Evolutionary conservation across 306 rosid species (phyloP), one percentile per base, ranked within the genome.

Genomic region (Vachellia pachyceras): DNA sequence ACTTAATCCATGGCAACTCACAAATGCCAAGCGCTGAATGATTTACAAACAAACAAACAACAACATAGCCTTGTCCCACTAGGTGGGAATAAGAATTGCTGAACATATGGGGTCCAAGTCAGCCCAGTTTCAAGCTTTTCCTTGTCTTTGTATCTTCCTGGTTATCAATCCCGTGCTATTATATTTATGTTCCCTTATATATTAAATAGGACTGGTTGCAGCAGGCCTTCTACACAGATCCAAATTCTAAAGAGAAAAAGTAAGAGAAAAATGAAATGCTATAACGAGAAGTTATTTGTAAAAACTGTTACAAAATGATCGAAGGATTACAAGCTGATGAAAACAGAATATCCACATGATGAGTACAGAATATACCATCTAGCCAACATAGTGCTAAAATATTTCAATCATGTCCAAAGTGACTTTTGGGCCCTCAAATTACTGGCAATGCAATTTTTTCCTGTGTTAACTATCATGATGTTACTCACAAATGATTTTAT

Each of bases 401-500:
- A 22, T 17, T 1, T 7, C 14, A 66, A 37, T 36, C 70, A 36
- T 65, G 18, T 67, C 4, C 49, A 1, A 3, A 39, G 25, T 39
- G 33, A 40, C 49, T 18, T 39, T 39, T 67, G 72, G 15, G 29
- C 72, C 11, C 14, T 40, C 15, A 39, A 18, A 39, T 67, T n/a
- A 20, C 18, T 68, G 33, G 50, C 25, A 20, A 41, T 6, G 44
- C 45, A 20, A 10, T 14, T 68, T 68, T 68, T 41, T 10, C 14
- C 17, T 68, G 9, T 20, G 6, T 73, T 23, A 66, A 77, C 52
- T 63, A 44, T 78, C 46, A 6, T 77, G 69, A 29, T 79, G 77
- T 55, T 73, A 39, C 76, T 82, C 49, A 79, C 69, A 64, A 64
- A 66, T 79, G 78, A 75, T 82, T 77, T 79, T 72, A 29, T 84